Evolutionary conservation across 139 green algal species (phyloP).

Genomic region (Picochlorum costavermella): DNA sequence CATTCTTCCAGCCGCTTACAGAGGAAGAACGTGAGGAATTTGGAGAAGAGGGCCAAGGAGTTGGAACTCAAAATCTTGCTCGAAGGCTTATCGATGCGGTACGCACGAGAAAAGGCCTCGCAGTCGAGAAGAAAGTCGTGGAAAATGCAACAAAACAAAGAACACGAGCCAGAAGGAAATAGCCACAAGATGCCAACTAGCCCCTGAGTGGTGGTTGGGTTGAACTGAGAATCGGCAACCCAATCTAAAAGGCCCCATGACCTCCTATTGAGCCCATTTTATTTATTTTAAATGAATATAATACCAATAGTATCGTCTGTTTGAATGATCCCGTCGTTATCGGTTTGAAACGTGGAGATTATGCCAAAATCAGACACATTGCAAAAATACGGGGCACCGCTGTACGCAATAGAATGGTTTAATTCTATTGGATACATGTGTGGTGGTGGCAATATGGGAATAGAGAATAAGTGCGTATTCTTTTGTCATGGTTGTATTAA

Average conservation of each 20-base stretch:
- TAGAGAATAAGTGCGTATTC: conserved; percentile 42
- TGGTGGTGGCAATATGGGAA: conserved; percentile 39
- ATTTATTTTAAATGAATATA: too few species aligned
- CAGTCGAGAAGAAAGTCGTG: conserved; percentile 92
- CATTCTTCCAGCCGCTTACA: conserved; percentile 90
- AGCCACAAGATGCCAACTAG: too few species aligned
- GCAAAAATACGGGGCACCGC: conserved; percentile 8
- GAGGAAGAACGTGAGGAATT: conserved; percentile 97
- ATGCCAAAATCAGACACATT: background rate
- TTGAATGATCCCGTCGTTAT: too few species aligned
- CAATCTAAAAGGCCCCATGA: too few species aligned
- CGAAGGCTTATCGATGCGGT: conserved; percentile 73
- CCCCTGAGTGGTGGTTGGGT: too few species aligned
- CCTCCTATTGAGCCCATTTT: too few species aligned
- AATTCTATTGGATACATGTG: conserved; percentile 29
- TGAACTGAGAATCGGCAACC: too few species aligned
- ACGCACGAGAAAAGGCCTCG: conserved; percentile 83
- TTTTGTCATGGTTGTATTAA: background rate
- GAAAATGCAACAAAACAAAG: conserved; percentile 91
- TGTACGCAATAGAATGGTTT: conserved; percentile 9
- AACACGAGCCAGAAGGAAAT: conserved; percentile 80
- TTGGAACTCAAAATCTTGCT: conserved; percentile 66
- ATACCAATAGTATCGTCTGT: too few species aligned
- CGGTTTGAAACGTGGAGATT: too few species aligned
- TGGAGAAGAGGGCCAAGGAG: conserved; percentile 73